Evolutionary conservation across 1,284 basidiomycete species (phyloP).

Genomic region (Moesziomyces globuligerus): DNA sequence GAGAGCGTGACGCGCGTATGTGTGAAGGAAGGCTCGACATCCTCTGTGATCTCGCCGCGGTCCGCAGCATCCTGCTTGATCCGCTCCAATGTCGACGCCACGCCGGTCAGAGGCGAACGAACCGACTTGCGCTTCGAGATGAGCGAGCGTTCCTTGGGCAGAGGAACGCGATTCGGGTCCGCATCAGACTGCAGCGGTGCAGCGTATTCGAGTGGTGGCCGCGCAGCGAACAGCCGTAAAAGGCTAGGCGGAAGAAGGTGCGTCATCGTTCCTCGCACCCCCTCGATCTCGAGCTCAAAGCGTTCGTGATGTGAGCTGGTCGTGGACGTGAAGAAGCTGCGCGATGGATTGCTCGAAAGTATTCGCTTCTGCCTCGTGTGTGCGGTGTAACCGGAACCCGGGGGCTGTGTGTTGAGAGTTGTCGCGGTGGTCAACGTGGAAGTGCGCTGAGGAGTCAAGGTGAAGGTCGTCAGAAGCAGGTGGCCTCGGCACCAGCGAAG

Average conservation of each 20-base stretch:
- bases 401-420: no score
- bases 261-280: slow-evolving; percentile 63
- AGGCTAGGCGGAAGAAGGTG: slow-evolving; percentile 64
- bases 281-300: no score
- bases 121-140: slow-evolving; percentile 27
- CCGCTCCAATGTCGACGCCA: slow-evolving; percentile 57
- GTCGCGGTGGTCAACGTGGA: no score
- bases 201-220: slow-evolving; percentile 55
- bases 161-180: slow-evolving; percentile 43
- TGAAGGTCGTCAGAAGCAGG: neutral
- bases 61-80: slow-evolving; percentile 58
- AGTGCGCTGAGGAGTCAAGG: no score
- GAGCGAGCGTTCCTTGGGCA: slow-evolving; percentile 15
- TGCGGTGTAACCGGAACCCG: no score
- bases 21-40: slow-evolving; percentile 38
- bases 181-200: slow-evolving; percentile 48
- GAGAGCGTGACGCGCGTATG: slow-evolving; percentile 47
- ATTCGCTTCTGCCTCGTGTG: no score
- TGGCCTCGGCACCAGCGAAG: no score
- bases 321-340: no score
- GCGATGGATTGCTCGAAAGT: no score
- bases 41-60: slow-evolving; percentile 57
- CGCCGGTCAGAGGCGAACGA: slow-evolving; percentile 52
- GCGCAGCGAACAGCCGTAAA: slow-evolving; percentile 61
- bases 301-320: no score